phyloP scores from a whole-genome alignment of 2,329 filamentous ascomycete genomes.

The Grosmannia serpens region DNA sequence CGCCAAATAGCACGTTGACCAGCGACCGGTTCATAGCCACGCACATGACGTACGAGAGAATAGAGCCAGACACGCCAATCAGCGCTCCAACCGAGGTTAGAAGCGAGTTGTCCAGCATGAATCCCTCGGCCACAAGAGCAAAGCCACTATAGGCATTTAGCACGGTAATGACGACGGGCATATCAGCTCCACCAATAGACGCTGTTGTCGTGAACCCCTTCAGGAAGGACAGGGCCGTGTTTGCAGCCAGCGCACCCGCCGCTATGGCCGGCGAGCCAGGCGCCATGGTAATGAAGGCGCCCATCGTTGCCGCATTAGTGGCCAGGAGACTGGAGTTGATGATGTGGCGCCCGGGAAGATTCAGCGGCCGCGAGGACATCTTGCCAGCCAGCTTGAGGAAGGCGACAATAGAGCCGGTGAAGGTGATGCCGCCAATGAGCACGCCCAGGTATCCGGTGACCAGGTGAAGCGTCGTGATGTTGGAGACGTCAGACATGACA shows the following conservation, averaged over 20 bases:
- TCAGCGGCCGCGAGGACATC: slow-evolving; percentile 67
- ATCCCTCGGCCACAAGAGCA: slow-evolving; percentile 77
- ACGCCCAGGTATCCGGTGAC: slow-evolving; percentile 81
- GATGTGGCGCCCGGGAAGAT: slow-evolving; percentile 61
- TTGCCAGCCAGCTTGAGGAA: slow-evolving; percentile 76
- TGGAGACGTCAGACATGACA: slow-evolving; percentile 60
- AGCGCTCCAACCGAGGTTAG: slow-evolving; percentile 76
- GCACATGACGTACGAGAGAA: slow-evolving; percentile 78
- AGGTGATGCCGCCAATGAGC: slow-evolving; percentile 78
- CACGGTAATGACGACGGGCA: slow-evolving; percentile 86
- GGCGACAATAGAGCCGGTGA: slow-evolving; percentile 81
- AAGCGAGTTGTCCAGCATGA: slow-evolving; percentile 82
- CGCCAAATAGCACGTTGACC: slow-evolving; percentile 83
- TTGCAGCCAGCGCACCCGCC: slow-evolving; percentile 65
- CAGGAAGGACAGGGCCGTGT: slow-evolving; percentile 65
- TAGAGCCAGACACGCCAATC: slow-evolving; percentile 81
- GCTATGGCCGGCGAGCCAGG: slow-evolving; percentile 70
- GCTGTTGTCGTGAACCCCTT: slow-evolving; percentile 84
- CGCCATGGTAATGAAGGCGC: slow-evolving; percentile 69
- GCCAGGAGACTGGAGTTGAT: slow-evolving; percentile 66
- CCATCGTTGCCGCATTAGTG: slow-evolving; percentile 72
- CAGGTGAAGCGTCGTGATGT: slow-evolving; percentile 68
- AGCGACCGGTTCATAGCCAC: slow-evolving; percentile 85
- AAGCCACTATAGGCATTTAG: slow-evolving; percentile 88
- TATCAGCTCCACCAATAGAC: slow-evolving; percentile 85